Evolutionary conservation across 2,329 filamentous ascomycete genomes (phyloP), one percentile per base, ranked within the genome.

Genomic region (Ophiostoma fasciatum): DNA sequence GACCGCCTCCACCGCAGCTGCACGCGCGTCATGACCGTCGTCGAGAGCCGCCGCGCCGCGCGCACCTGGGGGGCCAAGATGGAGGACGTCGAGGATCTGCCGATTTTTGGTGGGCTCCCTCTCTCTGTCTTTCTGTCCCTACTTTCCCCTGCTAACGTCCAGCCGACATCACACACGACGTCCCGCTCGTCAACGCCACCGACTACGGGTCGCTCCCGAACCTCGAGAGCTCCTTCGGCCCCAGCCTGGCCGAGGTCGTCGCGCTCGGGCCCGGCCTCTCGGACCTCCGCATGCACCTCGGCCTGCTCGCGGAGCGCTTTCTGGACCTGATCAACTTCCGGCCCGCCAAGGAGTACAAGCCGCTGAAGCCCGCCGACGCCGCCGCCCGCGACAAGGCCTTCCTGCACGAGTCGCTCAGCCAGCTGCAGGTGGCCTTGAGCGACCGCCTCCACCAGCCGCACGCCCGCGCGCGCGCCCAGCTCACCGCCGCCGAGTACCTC

Each of bases 141-240:
- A 23, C 12, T 13, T 18, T 29, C 14, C 7, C n/a, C 17, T 36
- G 51, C 37, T 14, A 32, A 35, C 33, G 25, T 25, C 4, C 20
- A 70, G 67, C 43, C 12, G 58, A 62, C 20, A 53, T 66, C 19
- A 42, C 51, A 2, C 59, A 64, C 31, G 51, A 56, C 4, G 55
- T 52, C 0, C 32, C 48, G 0, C 49, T 74, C 1, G 47, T 56
- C 3, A 60, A 63, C 31, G 57, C 55, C 1, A 62, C 68, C 3
- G 68, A 74, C 49, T 67, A 68, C 31, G 63, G 63, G 2, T 64
- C 65, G 0, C 61, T 73, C 32, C 63, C 68, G 0, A 60, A 60
- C 13, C 60, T 67, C 41, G 60, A 62, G 28, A 60, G 55, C 27
- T 51, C 50, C 13, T 46, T 52, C 14, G 50, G 49, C 1, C 44